phyloP scores from a whole-genome alignment of 305 asterid species.

The Striga hermonthica region DNA sequence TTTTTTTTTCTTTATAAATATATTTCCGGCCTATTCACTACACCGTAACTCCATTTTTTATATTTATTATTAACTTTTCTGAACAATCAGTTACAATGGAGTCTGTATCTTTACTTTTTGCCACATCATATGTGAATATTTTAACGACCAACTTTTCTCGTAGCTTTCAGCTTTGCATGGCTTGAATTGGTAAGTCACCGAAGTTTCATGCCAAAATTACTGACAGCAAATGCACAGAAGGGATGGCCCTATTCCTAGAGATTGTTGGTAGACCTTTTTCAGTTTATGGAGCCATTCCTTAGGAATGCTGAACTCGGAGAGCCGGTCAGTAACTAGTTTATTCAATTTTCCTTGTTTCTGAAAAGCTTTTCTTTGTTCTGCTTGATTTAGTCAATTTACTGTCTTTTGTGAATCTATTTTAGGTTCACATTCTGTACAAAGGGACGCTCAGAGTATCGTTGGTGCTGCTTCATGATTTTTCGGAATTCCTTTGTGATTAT shows the following conservation, averaged over 20 bases:
- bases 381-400: constrained; percentile 4
- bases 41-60: no score
- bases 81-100: no score
- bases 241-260: constrained; percentile 97
- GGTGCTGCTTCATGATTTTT: constrained; percentile 98
- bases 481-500: constrained; percentile 96
- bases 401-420: constrained; percentile 16
- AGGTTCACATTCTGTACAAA: constrained; percentile 87
- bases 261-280: constrained; percentile 83
- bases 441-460: constrained; percentile 92
- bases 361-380: neutral
- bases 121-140: no score
- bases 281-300: constrained; percentile 95
- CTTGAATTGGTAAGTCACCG: constrained; percentile 94
- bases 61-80: no score
- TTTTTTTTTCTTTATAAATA: no score
- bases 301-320: constrained; percentile 93
- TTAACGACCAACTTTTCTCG: no score
- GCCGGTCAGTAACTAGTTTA: constrained; percentile 54
- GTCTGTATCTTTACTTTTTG: no score
- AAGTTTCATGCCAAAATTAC: constrained; percentile 97
- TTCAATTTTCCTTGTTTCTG: constrained; percentile 13
- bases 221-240: constrained; percentile 79
- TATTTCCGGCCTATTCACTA: no score
- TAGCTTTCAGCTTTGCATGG: constrained; percentile 95